These are phyloP conservation scores for Sugiyamaella sp. DNA, from an alignment of 1,139 yeast genomes.

Conservation along the genomic window DNA sequence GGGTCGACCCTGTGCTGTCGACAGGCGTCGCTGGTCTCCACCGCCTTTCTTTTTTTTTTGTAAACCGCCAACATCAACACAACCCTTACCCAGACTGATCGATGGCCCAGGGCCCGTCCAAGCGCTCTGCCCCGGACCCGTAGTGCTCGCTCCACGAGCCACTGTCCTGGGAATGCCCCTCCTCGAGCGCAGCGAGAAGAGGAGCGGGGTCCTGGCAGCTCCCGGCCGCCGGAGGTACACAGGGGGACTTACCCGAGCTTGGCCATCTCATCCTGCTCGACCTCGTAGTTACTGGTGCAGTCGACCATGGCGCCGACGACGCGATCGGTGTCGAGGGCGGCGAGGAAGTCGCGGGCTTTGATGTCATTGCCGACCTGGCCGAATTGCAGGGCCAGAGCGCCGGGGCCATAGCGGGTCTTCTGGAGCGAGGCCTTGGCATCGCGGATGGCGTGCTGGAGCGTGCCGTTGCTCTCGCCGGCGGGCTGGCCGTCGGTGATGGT, in stretches of 20 bases:
- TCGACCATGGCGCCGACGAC: constrained; percentile 42
- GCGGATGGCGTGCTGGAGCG: constrained; percentile 36
- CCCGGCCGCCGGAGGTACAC: too few relatives aligned
- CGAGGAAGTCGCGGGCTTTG: constrained; percentile 41
- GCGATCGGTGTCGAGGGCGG: constrained; percentile 38
- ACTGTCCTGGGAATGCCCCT: too few relatives aligned
- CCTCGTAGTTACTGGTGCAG: constrained; percentile 42
- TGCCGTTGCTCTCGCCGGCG: constrained; percentile 39
- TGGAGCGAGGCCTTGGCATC: constrained; percentile 36
- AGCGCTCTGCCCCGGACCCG: too few relatives aligned
- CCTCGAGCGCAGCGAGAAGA: too few relatives aligned
- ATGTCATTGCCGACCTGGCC: constrained; percentile 43
- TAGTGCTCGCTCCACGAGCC: too few relatives aligned
- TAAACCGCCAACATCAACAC: too few relatives aligned
- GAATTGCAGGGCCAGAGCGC: constrained; percentile 42
- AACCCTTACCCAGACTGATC: too few relatives aligned
- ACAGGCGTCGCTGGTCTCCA: too few relatives aligned
- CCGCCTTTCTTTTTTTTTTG: too few relatives aligned
- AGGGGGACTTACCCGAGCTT: constrained; percentile 29
- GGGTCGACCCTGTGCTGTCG: too few relatives aligned
- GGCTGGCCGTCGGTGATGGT: constrained; percentile 43
- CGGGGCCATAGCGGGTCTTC: constrained; percentile 38
- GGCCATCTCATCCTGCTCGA: constrained; percentile 44
- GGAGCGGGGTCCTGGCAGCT: too few relatives aligned
- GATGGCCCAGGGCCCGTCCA: too few relatives aligned